Base-by-base conservation (phyloP, 352 stramenopile genomes). In the Globisporangium mamillatum region DNA sequence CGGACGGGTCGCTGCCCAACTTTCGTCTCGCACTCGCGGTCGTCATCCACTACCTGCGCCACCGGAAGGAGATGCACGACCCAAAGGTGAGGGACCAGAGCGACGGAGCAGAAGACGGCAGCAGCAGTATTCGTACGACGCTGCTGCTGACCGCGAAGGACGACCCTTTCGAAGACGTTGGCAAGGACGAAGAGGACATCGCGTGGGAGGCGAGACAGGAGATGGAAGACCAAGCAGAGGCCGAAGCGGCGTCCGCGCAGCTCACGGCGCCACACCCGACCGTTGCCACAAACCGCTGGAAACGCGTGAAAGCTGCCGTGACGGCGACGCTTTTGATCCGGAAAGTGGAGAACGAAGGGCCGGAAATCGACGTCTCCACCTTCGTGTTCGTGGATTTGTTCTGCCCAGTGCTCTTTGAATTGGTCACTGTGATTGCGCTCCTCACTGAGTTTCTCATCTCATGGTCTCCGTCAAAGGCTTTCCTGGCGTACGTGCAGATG, bases 311-410 rank as follows among this genome's bases (percentile, higher is more conserved):
- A 29, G 77, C 75, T 36, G 79, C 78, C 3, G 81, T 91, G 22
- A 82, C 80, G 18, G 83, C 82, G 9, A 84, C 82, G 34, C 54
- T 91, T 27, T 64, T 89, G 50, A 81, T 92, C 48, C 79, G 79
- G 52, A 88, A 86, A 36, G 76, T 85, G 20, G 68, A 80, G 46
- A 77, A 88, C 48, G 76, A 88, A 63, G 86, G 82, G 0, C 81
- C 82, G 3, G 34, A 68, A 38, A 91, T 94, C 55, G 81, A 90
- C 52, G 66, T 91, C 8, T 90, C 84, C 20, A 92, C 86, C 20
- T 94, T 94, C 69, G 64, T 94, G 24, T 64, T 89, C 36, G 86
- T 92, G 22, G 86, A 94, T 34, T 68, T 94, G 48, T 77, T 92
- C 53, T 94, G 84, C 50, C 86, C 86, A 0, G 77, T 91, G 53